Evolutionary conservation across 192 early-diverging fungal genomes (phyloP), one percentile per base, ranked within the genome.

Genomic region (Neocallimastix lanati): DNA sequence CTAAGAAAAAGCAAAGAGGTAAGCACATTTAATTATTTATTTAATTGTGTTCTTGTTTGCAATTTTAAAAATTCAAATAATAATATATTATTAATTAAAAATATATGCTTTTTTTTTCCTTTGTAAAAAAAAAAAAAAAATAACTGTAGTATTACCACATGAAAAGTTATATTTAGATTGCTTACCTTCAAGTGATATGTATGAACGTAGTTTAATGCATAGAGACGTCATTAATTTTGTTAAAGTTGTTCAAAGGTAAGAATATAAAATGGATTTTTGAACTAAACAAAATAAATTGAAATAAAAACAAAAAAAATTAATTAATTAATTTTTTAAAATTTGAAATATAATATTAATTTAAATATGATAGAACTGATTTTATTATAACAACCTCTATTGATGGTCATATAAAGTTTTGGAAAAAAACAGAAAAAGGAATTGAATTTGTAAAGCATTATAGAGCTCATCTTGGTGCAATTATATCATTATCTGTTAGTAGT

Each of bases 341-440:
- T n/a, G n/a, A n/a, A n/a, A n/a, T n/a, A n/a, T n/a, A n/a, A n/a
- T n/a, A n/a, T n/a, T n/a, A n/a, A n/a, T n/a, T n/a, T n/a, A 21
- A 25, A 4, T 2, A n/a, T 7, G 12, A 5, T 79, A 92, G 91
- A 80, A 95, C 92, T 12, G 95, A 96, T 79, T 99, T 97, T 85
- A 84, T 99, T 33, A 90, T 99, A 58, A 99, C 98, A 4, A 93
- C 94, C 0, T 98, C 96, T 0, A 86, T 92, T 0, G 96, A 99
- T 84, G 98, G 98, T 2, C 96, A 97, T 81, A 90, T 99, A 18
- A 99, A 99, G 84, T 99, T 98, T 79, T 99, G 98, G 98, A 98
- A 99, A 83, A 98, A 97, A 86, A 91, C 93, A 27, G 89, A 86
- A 11, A 86, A 86, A 38, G 98, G 96, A 16, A 93, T 99, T 76